Percentiles rank a stretch among this genome's conserved stretches.
These are phyloP conservation scores for Apodospora peruviana DNA, from an alignment of 495 filamentous ascomycete genomes.

Conservation along the genomic window DNA sequence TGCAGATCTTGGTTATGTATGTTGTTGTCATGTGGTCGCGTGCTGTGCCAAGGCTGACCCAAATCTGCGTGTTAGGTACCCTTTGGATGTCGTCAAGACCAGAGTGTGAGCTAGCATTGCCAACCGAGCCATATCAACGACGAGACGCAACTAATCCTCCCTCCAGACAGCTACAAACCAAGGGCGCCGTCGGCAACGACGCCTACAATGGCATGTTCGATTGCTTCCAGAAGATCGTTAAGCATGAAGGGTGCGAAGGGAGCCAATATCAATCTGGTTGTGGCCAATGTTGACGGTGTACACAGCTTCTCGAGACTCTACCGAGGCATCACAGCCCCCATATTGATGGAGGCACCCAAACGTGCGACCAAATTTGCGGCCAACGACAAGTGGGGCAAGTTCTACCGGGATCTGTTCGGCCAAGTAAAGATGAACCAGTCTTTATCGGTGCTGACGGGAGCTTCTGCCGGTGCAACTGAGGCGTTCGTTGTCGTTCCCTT, in stretches of 20 bases:
- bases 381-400: conserved; percentile 94
- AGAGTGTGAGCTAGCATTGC: conserved; percentile 63
- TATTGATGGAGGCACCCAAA: conserved; percentile 98
- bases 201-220: conserved; percentile 95
- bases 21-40: conserved; percentile 18
- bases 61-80: conserved; percentile 66
- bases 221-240: conserved; percentile 93
- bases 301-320: conserved; percentile 79
- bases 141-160: conserved; percentile 21
- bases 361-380: conserved; percentile 97
- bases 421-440: conserved; percentile 80
- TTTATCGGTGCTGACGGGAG: conserved; percentile 86
- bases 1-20: conserved; percentile 82
- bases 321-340: conserved; percentile 91
- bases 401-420: conserved; percentile 82
- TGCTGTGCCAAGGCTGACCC: conserved; percentile 15
- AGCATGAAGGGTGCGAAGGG: conserved; percentile 74
- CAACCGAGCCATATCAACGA: conserved; percentile 4
- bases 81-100: conserved; percentile 96
- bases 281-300: conserved; percentile 8
- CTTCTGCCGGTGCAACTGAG: conserved; percentile 91
- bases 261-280: not conserved
- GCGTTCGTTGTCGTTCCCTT: conserved; percentile 87
- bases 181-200: conserved; percentile 62
- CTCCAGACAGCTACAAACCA: conserved; percentile 78